Evolutionary conservation across 176 grass and related monocot genomes (phyloP).

Genomic region (Chloris gayana): DNA sequence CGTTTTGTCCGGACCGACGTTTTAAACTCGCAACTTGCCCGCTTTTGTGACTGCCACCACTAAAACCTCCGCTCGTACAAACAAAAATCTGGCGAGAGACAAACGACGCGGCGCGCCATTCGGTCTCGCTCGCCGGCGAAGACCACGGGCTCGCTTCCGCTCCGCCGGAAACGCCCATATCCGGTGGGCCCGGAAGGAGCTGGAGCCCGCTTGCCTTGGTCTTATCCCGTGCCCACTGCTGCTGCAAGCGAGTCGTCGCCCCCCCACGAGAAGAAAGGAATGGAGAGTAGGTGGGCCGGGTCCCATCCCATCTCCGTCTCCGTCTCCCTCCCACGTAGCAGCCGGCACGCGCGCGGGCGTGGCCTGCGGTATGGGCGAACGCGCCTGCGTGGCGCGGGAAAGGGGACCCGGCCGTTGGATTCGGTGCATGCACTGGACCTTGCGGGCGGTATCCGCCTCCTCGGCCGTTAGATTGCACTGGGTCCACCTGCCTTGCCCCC

Average conservation of each 20-base stretch:
- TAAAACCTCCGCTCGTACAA: not conserved
- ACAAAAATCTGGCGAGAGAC: not conserved
- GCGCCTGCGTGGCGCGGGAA: not conserved
- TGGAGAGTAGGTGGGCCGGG: not conserved
- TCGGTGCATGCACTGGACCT: not conserved
- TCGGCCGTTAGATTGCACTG: not conserved
- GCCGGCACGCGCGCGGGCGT: conserved; percentile 2
- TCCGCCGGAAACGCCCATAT: not conserved
- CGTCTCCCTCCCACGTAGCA: conserved; percentile 29
- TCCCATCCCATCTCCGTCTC: not conserved
- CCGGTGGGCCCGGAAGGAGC: not conserved
- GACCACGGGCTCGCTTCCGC: not conserved
- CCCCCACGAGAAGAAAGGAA: not conserved
- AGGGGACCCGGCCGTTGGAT: not conserved
- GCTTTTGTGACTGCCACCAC: not conserved
- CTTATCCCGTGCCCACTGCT: conserved; percentile 7
- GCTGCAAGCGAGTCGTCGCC: too few species aligned
- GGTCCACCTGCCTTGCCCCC: not conserved
- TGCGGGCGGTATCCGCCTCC: not conserved
- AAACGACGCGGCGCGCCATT: too few species aligned
- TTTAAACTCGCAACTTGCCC: not conserved
- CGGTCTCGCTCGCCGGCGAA: not conserved
- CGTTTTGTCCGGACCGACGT: not conserved
- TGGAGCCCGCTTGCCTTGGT: not conserved
- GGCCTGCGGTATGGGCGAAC: conserved; percentile 8